Percentiles rank a stretch among this genome's conserved stretches.
Evolutionary conservation across 2,329 filamentous ascomycete genomes (phyloP).

Genomic region (Colletotrichum simmondsii): DNA sequence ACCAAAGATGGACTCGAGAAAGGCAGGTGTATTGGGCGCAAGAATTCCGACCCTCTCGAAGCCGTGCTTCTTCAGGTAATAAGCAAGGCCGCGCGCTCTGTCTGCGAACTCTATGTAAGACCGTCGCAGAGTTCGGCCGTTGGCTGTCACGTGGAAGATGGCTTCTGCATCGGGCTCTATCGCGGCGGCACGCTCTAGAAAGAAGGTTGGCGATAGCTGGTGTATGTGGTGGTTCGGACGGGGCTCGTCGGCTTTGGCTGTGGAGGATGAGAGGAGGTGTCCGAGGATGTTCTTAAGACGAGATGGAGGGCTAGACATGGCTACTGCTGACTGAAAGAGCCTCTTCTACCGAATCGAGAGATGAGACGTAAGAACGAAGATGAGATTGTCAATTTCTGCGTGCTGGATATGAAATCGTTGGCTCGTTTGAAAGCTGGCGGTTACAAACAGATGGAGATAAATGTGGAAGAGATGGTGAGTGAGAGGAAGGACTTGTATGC

Average conservation of each 20-base stretch:
- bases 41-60: constrained; percentile 86
- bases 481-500: not conserved
- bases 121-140: constrained; percentile 77
- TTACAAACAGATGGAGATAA: not conserved
- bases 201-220: constrained; percentile 86
- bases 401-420: not conserved
- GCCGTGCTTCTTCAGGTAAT: constrained; percentile 81
- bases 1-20: constrained; percentile 90
- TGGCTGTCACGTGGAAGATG: constrained; percentile 86
- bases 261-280: constrained; percentile 55
- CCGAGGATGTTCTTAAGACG: constrained; percentile 69
- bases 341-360: not conserved
- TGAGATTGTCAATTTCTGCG: not conserved
- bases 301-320: constrained; percentile 72
- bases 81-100: constrained; percentile 87
- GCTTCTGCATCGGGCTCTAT: constrained; percentile 90
- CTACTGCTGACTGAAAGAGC: not conserved
- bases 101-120: constrained; percentile 87
- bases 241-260: constrained; percentile 42
- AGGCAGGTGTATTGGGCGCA: constrained; percentile 92
- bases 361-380: not conserved
- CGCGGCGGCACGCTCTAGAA: constrained; percentile 84
- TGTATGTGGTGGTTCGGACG: constrained; percentile 71
- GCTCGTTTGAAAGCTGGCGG: not conserved
- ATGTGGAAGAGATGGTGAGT: constrained; percentile 10